A percentile compares a stretch with the other conserved stretches of the same genome.
phyloP scores from a whole-genome alignment of 2,329 filamentous ascomycete species.

The Sclerotinia sclerotiorum region DNA sequence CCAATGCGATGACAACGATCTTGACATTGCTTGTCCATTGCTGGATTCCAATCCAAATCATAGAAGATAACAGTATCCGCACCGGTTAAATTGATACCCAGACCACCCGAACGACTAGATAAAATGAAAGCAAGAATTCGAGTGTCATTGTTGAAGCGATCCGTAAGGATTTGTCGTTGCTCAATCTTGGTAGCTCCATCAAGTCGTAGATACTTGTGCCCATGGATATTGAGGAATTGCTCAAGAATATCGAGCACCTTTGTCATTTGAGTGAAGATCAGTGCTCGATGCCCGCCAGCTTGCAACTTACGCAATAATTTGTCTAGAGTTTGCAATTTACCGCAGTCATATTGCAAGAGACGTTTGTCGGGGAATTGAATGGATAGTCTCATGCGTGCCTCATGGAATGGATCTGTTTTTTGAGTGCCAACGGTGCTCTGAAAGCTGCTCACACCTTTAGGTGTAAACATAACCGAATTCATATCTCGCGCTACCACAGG shows the following conservation, averaged over 20 bases:
- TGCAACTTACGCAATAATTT: conserved; percentile 83
- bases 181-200: conserved; percentile 97
- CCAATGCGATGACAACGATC: conserved; percentile 96
- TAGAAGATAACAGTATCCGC: conserved; percentile 99
- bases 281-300: conserved; percentile 82
- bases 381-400: conserved; percentile 85
- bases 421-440: conserved; percentile 57
- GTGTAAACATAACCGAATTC: conserved; percentile 64
- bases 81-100: conserved; percentile 95
- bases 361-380: conserved; percentile 97
- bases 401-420: conserved; percentile 81
- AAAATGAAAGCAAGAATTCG: conserved; percentile 94
- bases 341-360: conserved; percentile 95
- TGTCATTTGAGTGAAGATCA: conserved; percentile 99
- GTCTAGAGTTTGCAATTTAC: conserved; percentile 89
- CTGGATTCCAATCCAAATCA: conserved; percentile 98
- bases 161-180: conserved; percentile 89
- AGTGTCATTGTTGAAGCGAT: conserved; percentile 93
- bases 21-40: conserved; percentile 99
- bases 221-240: conserved; percentile 96
- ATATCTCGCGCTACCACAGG: conserved; percentile 81
- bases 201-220: conserved; percentile 91
- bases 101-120: conserved; percentile 87
- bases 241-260: conserved; percentile 97
- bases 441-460: conserved; percentile 57